These are phyloP conservation scores for Paecilomyces formosus DNA, from an alignment of 2,329 filamentous ascomycete species.

Conservation along the genomic window DNA sequence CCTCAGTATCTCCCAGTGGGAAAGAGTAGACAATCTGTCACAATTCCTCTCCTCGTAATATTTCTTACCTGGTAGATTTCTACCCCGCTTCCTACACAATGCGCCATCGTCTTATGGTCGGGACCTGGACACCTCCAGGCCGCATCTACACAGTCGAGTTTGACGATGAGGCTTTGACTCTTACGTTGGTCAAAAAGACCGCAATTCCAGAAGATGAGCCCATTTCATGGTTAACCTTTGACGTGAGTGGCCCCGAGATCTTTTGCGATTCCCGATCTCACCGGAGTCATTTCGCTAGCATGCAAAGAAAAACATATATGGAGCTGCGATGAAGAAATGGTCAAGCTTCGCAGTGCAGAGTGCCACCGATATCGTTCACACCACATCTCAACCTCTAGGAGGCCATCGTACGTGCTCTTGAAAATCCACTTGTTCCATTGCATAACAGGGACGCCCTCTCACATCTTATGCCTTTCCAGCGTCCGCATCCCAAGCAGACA, in stretches of 20 bases:
- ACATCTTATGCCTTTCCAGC: conserved; percentile 39
- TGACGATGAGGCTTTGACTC: conserved; percentile 68
- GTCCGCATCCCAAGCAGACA: conserved; percentile 58
- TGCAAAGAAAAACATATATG: conserved; percentile 75
- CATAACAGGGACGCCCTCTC: neutral
- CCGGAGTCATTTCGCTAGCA: conserved; percentile 46
- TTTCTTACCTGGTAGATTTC: neutral
- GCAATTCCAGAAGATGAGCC: conserved; percentile 76
- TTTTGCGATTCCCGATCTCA: conserved; percentile 1
- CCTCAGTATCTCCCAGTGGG: neutral
- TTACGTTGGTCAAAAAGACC: conserved; percentile 71
- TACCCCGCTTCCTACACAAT: conserved; percentile 36
- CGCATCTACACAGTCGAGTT: conserved; percentile 87
- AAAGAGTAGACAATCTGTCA: neutral
- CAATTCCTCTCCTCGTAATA: neutral
- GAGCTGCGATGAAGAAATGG: conserved; percentile 91
- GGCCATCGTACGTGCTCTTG: conserved; percentile 57
- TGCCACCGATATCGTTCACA: conserved; percentile 68
- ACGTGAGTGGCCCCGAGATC: conserved; percentile 49
- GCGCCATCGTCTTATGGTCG: conserved; percentile 87
- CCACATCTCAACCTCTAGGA: conserved; percentile 65
- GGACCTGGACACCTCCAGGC: conserved; percentile 83
- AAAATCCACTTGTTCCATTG: neutral
- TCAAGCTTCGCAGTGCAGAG: conserved; percentile 70
- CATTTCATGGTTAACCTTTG: conserved; percentile 90